These are phyloP conservation scores for Pulveroboletus ravenelii DNA, from an alignment of 768 basidiomycete species.

Conservation along the genomic window DNA sequence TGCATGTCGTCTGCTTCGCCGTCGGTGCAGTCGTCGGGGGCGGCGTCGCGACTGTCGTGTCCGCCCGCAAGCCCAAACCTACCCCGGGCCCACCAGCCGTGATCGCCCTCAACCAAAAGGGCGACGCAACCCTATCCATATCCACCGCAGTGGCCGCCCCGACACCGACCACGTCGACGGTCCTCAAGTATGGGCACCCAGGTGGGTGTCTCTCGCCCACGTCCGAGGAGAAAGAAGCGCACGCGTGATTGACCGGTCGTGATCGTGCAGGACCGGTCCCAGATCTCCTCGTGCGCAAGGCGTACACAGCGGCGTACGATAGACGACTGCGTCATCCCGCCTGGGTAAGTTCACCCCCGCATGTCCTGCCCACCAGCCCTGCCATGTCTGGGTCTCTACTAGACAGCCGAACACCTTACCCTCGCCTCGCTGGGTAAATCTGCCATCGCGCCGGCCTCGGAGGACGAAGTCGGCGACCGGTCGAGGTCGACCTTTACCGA, in stretches of 20 bases:
- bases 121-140: conserved; percentile 41
- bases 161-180: conserved; percentile 26
- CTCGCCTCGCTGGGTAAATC: conserved; percentile 64
- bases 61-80: conserved; percentile 29
- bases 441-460: conserved; percentile 26
- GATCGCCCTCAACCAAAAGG: conserved; percentile 43
- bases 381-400: background rate
- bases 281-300: conserved; percentile 73
- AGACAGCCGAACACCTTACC: conserved; percentile 97
- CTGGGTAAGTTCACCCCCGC: conserved; percentile 57
- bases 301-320: conserved; percentile 90
- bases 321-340: conserved; percentile 85
- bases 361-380: background rate
- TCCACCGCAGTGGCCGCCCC: conserved; percentile 27
- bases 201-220: conserved; percentile 9
- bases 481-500: conserved; percentile 76
- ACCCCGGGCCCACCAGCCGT: conserved; percentile 27
- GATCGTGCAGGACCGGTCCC: conserved; percentile 70
- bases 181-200: conserved; percentile 45
- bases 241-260: conserved; percentile 3
- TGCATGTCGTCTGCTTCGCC: conserved; percentile 74
- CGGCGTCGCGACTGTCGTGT: conserved; percentile 53
- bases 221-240: background rate
- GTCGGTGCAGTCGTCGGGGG: conserved; percentile 81
- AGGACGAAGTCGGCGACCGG: conserved; percentile 56